phyloP scores from a whole-genome alignment of 306 rosid species.

The Fragaria ananassa region DNA sequence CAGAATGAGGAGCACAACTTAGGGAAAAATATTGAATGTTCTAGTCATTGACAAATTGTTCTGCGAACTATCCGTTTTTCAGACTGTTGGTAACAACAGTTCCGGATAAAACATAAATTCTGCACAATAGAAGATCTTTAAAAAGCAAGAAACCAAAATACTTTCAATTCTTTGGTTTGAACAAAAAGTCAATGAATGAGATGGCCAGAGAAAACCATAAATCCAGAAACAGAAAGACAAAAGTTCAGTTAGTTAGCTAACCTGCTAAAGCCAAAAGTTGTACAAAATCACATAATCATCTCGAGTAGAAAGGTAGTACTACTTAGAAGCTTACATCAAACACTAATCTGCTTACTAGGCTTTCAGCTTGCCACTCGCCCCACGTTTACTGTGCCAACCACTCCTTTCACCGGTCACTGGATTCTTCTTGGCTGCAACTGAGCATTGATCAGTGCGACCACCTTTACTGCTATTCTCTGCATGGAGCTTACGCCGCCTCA shows the following conservation, averaged over 20 bases:
- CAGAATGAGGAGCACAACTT: background rate
- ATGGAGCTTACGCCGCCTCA: constrained; percentile 73
- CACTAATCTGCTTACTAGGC: constrained; percentile 40
- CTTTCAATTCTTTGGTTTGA: background rate
- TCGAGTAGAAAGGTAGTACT: background rate
- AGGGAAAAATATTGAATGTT: background rate
- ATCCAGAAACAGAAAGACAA: background rate
- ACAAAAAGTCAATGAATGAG: background rate
- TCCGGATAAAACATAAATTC: background rate
- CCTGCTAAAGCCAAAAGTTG: constrained; percentile 20
- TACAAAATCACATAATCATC: constrained; percentile 1
- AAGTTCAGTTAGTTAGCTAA: background rate
- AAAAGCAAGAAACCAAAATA: background rate
- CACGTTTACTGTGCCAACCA: constrained; percentile 65
- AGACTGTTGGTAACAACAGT: background rate
- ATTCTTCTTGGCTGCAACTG: constrained; percentile 81
- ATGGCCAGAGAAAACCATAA: background rate
- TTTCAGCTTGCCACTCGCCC: constrained; percentile 66
- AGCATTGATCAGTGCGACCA: constrained; percentile 63
- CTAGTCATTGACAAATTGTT: background rate
- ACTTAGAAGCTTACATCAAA: constrained; percentile 12
- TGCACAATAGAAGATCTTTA: background rate
- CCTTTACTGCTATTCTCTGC: constrained; percentile 49
- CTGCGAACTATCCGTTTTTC: background rate
- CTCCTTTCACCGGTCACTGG: constrained; percentile 41